Evolutionary conservation across 148 eudicot genomes (phyloP), one percentile per base, ranked within the genome.

Genomic region (Linanthus parryae): DNA sequence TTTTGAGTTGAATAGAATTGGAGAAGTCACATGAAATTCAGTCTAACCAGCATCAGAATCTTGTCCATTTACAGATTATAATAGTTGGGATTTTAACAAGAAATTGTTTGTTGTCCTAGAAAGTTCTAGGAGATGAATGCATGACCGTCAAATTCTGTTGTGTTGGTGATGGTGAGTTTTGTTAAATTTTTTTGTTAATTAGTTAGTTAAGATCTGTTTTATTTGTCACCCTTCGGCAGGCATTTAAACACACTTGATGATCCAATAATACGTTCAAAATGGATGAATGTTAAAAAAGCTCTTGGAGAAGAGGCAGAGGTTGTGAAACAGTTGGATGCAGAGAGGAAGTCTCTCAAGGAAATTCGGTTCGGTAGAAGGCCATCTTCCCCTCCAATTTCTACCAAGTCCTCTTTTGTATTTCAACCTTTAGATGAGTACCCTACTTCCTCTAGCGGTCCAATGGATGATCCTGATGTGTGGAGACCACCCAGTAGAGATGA

Each of bases 381-480:
- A 60, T 65, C 80, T 55, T 92, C 99, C 42, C 99, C 99, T 39
- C 96, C 96, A 19, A 88, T 92, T 61, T 75, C 96, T 7, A 54
- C 88, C 14, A 92, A 84, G 71, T 84, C 94, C 4, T 88, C 99
- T 28, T 92, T 84, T 82, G 85, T 84, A 38, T 92, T 92, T 62
- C 96, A 92, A 63, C 96, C 96, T 16, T 59, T 84, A 65, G 96
- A 92, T 46, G 99, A 92, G 64, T 88, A 87, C 65, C 99, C 99
- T 7, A 80, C 95, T 37, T 88, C 99, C 34, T 87, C 99, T 29
- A 68, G 80, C 61, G 79, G 53, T 60, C 51, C 83, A 16, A 73
- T 84, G 71, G 99, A 92, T 48, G 99, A 92, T 71, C 99, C 96
- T 49, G 99, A 92, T 81, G 96, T 92, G 39, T 92, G 99, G 99